These are phyloP conservation scores for Cordyceps militaris DNA, from an alignment of 2,329 filamentous ascomycete genomes.

Conservation along the genomic window DNA sequence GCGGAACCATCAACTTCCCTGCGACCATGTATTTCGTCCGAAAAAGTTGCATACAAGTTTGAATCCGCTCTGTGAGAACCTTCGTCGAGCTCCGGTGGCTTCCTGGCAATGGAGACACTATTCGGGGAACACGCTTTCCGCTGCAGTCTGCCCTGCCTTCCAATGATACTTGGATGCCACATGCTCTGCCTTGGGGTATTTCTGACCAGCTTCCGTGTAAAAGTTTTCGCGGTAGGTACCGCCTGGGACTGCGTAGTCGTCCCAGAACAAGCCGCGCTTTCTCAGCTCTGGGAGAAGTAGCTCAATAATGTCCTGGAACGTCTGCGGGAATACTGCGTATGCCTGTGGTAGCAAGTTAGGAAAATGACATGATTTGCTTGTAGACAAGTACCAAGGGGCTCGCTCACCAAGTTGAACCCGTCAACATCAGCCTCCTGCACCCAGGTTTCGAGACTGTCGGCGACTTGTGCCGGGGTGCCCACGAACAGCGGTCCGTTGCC, in stretches of 20 bases:
- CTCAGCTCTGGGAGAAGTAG: slow-evolving; percentile 56
- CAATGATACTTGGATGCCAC: slow-evolving; percentile 34
- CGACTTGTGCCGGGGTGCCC: slow-evolving; percentile 25
- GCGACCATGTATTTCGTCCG: no score
- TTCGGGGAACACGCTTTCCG: not conserved
- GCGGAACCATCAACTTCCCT: no score
- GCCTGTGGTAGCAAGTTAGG: not conserved
- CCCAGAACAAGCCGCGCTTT: slow-evolving; percentile 49
- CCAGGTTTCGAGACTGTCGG: slow-evolving; percentile 29
- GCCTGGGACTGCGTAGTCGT: slow-evolving; percentile 35
- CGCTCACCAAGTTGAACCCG: slow-evolving; percentile 35
- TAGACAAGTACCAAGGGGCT: not conserved
- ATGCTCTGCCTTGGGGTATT: slow-evolving; percentile 28
- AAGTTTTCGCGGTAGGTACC: slow-evolving; percentile 28
- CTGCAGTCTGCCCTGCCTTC: slow-evolving; percentile 20
- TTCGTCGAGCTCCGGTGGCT: no score
- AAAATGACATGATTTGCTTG: not conserved
- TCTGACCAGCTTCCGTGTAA: not conserved
- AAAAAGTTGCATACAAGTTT: no score
- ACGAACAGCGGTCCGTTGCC: slow-evolving; percentile 24
- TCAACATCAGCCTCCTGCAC: slow-evolving; percentile 52
- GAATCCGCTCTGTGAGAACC: no score
- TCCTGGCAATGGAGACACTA: not conserved
- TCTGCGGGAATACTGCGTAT: slow-evolving; percentile 41
- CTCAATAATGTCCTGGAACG: slow-evolving; percentile 60